Conservation (phyloP, 331 rosid species). For the Pyracantha coccinea region DNA sequence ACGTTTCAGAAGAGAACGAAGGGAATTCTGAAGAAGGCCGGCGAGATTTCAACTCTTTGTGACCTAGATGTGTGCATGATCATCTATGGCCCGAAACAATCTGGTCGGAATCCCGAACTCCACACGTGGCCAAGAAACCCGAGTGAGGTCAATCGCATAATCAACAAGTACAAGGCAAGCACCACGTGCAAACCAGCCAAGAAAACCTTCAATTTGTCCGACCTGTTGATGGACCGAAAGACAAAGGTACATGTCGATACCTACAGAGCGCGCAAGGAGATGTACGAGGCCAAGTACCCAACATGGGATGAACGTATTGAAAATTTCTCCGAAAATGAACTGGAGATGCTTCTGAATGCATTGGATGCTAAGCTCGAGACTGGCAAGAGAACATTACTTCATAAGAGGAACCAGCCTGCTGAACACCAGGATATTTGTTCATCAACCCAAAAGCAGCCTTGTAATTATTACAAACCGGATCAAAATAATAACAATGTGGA, state of each 20-base stretch:
- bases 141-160: background rate
- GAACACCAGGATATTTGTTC: background rate
- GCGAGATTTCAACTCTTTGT: slow-evolving; percentile 15
- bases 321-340: background rate
- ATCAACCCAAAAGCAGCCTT: background rate
- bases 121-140: slow-evolving; percentile 4
- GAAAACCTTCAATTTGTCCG: slow-evolving; percentile 20
- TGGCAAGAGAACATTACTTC: background rate
- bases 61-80: slow-evolving; percentile 9
- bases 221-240: slow-evolving; percentile 28
- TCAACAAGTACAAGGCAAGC: background rate
- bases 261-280: slow-evolving; percentile 7
- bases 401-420: background rate
- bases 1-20: slow-evolving; percentile 44
- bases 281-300: slow-evolving; percentile 22
- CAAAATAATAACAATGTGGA: background rate
- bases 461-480: background rate
- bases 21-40: slow-evolving; percentile 33
- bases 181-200: slow-evolving; percentile 1
- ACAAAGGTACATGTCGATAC: slow-evolving; percentile 29
- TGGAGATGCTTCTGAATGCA: background rate
- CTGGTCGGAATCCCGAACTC: background rate
- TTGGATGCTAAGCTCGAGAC: background rate
- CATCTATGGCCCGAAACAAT: background rate
- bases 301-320: slow-evolving; percentile 30